Evolutionary conservation across 192 early-diverging fungal genomes (phyloP).

Genomic region (Dissophora ornata): DNA sequence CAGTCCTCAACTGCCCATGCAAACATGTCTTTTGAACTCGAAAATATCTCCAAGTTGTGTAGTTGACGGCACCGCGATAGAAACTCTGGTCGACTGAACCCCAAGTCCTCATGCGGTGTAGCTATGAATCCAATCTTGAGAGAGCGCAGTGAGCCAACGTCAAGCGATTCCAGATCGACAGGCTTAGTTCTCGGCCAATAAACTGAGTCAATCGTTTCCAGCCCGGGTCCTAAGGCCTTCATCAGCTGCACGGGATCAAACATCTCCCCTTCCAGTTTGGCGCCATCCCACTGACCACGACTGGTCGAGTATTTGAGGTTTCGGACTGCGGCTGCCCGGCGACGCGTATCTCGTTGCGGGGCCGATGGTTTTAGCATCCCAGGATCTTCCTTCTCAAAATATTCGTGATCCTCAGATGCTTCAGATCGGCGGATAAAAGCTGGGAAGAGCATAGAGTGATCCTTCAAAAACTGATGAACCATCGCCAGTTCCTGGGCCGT

Average conservation of each 20-base stretch:
- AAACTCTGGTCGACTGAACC: slow-evolving; percentile 39
- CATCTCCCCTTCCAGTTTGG: background rate
- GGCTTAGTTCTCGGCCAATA: slow-evolving; percentile 15
- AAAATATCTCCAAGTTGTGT: slow-evolving; percentile 16
- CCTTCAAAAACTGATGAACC: slow-evolving; percentile 24
- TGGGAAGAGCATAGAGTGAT: slow-evolving; percentile 17
- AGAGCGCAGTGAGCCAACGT: slow-evolving; percentile 10
- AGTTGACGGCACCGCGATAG: slow-evolving; percentile 28
- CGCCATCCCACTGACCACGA: slow-evolving; percentile 14
- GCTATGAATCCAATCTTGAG: slow-evolving; percentile 11
- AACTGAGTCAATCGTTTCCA: slow-evolving; percentile 22
- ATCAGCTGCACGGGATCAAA: slow-evolving; percentile 35
- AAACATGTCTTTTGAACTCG: slow-evolving; percentile 32
- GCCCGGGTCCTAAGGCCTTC: slow-evolving; percentile 25
- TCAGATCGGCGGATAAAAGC: background rate
- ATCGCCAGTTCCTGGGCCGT: slow-evolving; percentile 13
- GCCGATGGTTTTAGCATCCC: background rate
- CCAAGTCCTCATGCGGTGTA: slow-evolving; percentile 1
- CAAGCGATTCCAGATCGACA: slow-evolving; percentile 18
- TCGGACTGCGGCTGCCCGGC: slow-evolving; percentile 15
- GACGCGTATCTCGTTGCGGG: background rate
- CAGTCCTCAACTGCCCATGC: slow-evolving; percentile 39
- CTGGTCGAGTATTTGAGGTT: slow-evolving; percentile 19
- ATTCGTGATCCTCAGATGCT: background rate
- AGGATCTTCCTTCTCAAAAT: background rate